Base-by-base conservation (phyloP, 1,139 yeast genomes). In the Citeromyces siamensis region DNA sequence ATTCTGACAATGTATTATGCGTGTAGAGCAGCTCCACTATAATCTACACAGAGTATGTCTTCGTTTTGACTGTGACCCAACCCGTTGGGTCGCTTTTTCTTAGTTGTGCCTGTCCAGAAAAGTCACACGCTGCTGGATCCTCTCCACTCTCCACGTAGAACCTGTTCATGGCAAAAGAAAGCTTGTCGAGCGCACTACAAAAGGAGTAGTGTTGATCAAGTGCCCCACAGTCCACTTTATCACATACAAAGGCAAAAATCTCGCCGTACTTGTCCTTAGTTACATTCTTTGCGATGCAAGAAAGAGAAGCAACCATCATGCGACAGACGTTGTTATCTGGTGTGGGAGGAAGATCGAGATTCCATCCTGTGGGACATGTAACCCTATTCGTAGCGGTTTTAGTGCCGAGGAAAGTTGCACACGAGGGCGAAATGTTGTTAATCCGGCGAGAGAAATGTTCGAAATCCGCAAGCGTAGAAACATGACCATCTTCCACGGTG, bases 401-500 rank as follows among this genome's bases (percentile, higher is more conserved):
- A n/a, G n/a, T n/a, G n/a, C n/a, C n/a, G n/a, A n/a, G n/a, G n/a
- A n/a, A n/a, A n/a, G n/a, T n/a, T n/a, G 70, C 72, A 44, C 64
- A 60, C 39, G 82, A 64, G 48, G 84, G 84, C 37, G 73, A 53
- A 52, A 77, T 66, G 38, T 65, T 66, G 42, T 67, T 67, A 43
- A 76, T 60, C 51, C 70, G 68, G 10, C 61, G 52, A 38, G 69
- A 64, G 50, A 75, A 68, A 59, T 74, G 60, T 47, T 55, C 52
- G 60, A 63, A 80, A 57, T 80, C 88, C n/a, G 51, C 59, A 54
- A 84, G 61, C 19, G 80, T 70, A 38, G 70, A 61, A 50, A 72
- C 81, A 38, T 63, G 64, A 20, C 52, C 54, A 37, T 51, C 58
- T 35, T 50, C 51, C 39, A 68, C 51, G 17, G 68, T 50, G 34